Conservation (phyloP, 1,139 yeast species). For the Waltiozyma solani region DNA sequence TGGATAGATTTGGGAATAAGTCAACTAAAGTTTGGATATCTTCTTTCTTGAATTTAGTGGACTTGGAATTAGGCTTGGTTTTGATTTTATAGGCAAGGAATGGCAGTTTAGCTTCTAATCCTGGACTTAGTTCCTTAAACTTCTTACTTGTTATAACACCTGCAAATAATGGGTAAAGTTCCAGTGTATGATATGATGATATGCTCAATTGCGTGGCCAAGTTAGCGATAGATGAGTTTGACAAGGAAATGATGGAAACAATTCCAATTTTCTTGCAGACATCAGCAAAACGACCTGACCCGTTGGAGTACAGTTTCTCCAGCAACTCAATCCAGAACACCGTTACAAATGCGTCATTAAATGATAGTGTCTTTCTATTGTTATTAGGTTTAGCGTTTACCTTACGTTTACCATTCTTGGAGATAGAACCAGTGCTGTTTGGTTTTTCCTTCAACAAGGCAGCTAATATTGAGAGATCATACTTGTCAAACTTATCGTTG, state of each 20-base stretch:
- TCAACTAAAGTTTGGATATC: constrained; percentile 38
- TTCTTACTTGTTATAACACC: constrained; percentile 37
- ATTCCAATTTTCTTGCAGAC: constrained; percentile 39
- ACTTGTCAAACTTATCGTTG: constrained; percentile 31
- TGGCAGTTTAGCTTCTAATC: constrained; percentile 37
- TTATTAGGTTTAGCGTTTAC: constrained; percentile 2
- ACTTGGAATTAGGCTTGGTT: constrained; percentile 4
- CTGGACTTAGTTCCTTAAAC: constrained; percentile 37
- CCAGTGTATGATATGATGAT: constrained; percentile 29
- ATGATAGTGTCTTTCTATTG: constrained; percentile 13
- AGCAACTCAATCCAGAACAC: constrained; percentile 46
- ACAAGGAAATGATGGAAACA: constrained; percentile 40
- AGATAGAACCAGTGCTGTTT: not conserved
- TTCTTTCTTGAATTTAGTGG: constrained; percentile 19
- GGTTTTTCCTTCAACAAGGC: constrained; percentile 18
- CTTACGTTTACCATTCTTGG: constrained; percentile 1
- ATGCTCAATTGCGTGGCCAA: constrained; percentile 37
- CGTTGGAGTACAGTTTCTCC: constrained; percentile 47
- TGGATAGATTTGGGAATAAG: constrained; percentile 47
- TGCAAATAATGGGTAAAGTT: constrained; percentile 42
- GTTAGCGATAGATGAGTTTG: constrained; percentile 33
- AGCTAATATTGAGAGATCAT: constrained; percentile 33
- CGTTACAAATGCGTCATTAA: constrained; percentile 46
- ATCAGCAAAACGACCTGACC: constrained; percentile 40
- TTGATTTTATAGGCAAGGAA: constrained; percentile 7